phyloP scores from a whole-genome alignment of 768 basidiomycete genomes.

The Hydnomerulius pinastri region DNA sequence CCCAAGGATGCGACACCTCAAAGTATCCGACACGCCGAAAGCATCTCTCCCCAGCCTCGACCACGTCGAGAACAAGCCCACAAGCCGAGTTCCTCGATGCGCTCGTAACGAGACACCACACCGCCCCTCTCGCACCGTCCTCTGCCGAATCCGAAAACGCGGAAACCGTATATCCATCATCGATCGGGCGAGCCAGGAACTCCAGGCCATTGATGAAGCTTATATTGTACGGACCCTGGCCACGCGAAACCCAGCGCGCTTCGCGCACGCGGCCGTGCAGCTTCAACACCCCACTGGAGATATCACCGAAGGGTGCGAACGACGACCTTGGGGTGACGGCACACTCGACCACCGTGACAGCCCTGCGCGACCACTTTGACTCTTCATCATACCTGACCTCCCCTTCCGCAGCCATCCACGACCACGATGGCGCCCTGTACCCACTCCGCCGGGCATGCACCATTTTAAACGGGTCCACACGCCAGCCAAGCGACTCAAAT shows the following conservation, averaged over 20 bases:
- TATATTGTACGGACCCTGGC: not conserved
- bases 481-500: not conserved
- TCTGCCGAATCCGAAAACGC: not conserved
- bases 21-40: not conserved
- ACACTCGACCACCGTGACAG: not conserved
- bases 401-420: slow-evolving; percentile 1
- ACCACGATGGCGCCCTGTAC: slow-evolving; percentile 6
- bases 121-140: not conserved
- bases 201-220: not conserved
- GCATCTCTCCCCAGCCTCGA: not conserved
- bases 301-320: not conserved
- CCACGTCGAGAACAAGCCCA: not conserved
- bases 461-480: not conserved
- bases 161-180: not conserved
- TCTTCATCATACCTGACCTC: not conserved
- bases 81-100: not conserved
- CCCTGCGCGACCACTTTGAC: not conserved
- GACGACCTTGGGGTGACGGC: not conserved
- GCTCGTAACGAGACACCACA: not conserved
- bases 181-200: not conserved
- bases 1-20: not conserved
- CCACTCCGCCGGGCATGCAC: not conserved
- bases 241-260: not conserved
- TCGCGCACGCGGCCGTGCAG: not conserved
- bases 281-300: not conserved